Percentiles rank a stretch among this genome's conserved stretches.
Conservation (phyloP, 129 eudicot species). For the Escallonia herrerae region DNA sequence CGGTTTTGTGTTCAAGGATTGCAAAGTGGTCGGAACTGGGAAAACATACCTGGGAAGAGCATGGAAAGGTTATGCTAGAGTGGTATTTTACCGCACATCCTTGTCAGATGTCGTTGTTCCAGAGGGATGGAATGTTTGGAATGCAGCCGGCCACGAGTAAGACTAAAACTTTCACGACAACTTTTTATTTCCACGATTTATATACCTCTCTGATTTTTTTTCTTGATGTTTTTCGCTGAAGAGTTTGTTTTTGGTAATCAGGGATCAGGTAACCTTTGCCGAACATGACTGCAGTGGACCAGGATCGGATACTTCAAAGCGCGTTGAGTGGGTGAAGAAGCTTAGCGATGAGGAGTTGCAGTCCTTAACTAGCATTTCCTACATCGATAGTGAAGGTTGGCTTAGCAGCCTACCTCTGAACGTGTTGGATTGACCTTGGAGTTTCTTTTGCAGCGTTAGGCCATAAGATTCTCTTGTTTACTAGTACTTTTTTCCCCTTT, state of each 20-base stretch:
- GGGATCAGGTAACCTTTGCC: conserved; percentile 41
- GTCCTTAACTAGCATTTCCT: conserved; percentile 34
- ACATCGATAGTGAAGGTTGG: conserved; percentile 63
- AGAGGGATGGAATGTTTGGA: conserved; percentile 31
- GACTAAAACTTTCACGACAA: no score
- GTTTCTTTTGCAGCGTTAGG: no score
- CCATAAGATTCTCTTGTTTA: no score
- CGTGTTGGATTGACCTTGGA: conserved; percentile 7
- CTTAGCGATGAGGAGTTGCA: conserved; percentile 23
- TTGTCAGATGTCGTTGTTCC: conserved; percentile 22
- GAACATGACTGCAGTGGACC: conserved; percentile 46
- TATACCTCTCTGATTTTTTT: no score
- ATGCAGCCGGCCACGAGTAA: conserved; percentile 16
- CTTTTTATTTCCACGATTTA: no score
- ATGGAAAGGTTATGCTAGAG: conserved; percentile 28
- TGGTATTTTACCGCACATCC: conserved; percentile 20
- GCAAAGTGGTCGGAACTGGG: conserved; percentile 12
- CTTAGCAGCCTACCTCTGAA: conserved; percentile 31
- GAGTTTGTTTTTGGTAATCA: conserved; percentile 3
- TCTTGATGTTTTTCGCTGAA: no score
- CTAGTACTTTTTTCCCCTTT: no score
- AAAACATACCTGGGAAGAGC: conserved; percentile 13
- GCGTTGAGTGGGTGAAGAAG: conserved; percentile 48
- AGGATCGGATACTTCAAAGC: conserved; percentile 32
- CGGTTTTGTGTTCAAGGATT: conserved; percentile 8